Evolutionary conservation across 2,329 filamentous ascomycete genomes (phyloP).

Genomic region (Sordariomycetes sp.): DNA sequence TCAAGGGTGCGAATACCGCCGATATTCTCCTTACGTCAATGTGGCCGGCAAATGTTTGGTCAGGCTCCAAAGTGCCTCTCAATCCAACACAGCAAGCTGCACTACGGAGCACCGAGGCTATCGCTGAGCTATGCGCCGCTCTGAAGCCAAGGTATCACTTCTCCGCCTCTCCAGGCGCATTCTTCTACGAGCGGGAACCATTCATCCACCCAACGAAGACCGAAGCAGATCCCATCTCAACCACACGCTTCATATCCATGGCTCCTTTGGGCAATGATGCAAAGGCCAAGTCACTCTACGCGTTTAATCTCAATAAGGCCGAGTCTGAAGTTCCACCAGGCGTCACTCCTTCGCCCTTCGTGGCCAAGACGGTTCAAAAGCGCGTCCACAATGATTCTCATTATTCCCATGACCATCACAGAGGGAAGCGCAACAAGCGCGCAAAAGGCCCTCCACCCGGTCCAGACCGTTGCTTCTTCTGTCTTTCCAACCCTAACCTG

Average conservation of each 20-base stretch:
- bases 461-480: constrained; percentile 88
- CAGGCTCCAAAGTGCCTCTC: constrained; percentile 56
- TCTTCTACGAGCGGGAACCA: constrained; percentile 85
- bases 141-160: constrained; percentile 93
- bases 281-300: constrained; percentile 77
- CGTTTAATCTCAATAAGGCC: constrained; percentile 61
- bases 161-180: constrained; percentile 52
- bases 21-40: constrained; percentile 82
- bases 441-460: constrained; percentile 53
- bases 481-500: constrained; percentile 76
- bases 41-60: constrained; percentile 71
- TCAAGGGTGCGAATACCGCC: constrained; percentile 67
- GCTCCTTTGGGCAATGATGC: constrained; percentile 65
- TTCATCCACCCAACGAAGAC: constrained; percentile 61
- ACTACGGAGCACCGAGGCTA: constrained; percentile 49
- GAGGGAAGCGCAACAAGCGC: constrained; percentile 34
- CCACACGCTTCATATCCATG: constrained; percentile 88
- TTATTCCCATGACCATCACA: constrained; percentile 38
- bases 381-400: constrained; percentile 37
- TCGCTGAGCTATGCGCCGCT: constrained; percentile 69
- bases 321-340: constrained; percentile 59
- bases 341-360: constrained; percentile 68
- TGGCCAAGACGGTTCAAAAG: constrained; percentile 49
- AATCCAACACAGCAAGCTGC: constrained; percentile 40
- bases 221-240: constrained; percentile 38